These are phyloP conservation scores for Millerozyma acaciae DNA, from an alignment of 805 yeast genomes.

Conservation along the genomic window DNA sequence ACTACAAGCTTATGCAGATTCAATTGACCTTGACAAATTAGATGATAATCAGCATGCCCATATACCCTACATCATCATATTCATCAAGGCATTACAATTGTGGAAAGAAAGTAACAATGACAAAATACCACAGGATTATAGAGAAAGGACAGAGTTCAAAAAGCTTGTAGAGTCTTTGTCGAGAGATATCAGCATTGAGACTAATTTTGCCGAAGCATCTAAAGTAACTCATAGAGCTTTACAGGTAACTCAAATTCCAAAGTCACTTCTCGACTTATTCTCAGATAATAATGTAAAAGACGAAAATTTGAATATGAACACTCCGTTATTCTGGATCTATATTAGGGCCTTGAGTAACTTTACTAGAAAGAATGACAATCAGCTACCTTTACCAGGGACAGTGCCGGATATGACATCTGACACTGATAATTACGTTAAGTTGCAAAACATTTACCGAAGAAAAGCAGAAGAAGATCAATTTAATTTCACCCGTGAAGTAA, in stretches of 20 bases:
- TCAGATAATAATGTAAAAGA: slow-evolving; percentile 17
- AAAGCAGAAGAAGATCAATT: slow-evolving; percentile 52
- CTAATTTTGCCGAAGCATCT: slow-evolving; percentile 39
- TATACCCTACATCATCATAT: slow-evolving; percentile 65
- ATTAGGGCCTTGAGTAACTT: slow-evolving; percentile 52
- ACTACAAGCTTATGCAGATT: slow-evolving; percentile 45
- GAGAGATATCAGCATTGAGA: slow-evolving; percentile 49
- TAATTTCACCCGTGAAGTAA: slow-evolving; percentile 33
- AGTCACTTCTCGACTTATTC: slow-evolving; percentile 20
- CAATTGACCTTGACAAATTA: slow-evolving; percentile 45
- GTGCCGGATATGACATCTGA: slow-evolving; percentile 89
- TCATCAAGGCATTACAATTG: slow-evolving; percentile 48
- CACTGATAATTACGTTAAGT: slow-evolving; percentile 53
- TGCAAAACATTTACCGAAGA: slow-evolving; percentile 55
- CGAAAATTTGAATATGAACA: slow-evolving; percentile 11
- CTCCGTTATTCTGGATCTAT: slow-evolving; percentile 58
- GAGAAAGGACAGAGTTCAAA: slow-evolving; percentile 40
- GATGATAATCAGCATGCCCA: slow-evolving; percentile 51
- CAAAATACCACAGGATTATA: slow-evolving; percentile 32
- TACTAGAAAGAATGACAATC: slow-evolving; percentile 29
- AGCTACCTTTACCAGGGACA: slow-evolving; percentile 68
- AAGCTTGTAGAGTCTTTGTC: slow-evolving; percentile 33
- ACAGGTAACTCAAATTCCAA: slow-evolving; percentile 34
- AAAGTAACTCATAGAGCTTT: slow-evolving; percentile 33
- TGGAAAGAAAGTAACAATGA: slow-evolving; percentile 34